phyloP scores from a whole-genome alignment of 1,284 basidiomycete genomes.

The Jaminaea rosea region DNA sequence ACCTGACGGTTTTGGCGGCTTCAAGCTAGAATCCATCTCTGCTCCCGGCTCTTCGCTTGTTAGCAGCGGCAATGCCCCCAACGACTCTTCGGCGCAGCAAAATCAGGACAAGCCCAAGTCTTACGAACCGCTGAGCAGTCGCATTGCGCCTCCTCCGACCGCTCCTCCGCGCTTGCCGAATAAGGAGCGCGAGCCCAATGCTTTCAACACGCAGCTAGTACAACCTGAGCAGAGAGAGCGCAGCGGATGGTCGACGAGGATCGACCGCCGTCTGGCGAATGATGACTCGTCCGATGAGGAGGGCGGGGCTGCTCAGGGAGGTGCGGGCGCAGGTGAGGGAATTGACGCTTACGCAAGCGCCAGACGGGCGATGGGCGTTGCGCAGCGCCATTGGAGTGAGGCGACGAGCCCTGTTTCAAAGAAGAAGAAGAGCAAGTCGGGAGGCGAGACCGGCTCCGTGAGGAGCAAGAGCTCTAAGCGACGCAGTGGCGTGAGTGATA shows the following conservation, averaged over 20 bases:
- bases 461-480: slow-evolving; percentile 6
- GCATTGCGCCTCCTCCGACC: slow-evolving; percentile 24
- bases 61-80: background rate
- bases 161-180: slow-evolving; percentile 17
- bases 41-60: background rate
- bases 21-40: background rate
- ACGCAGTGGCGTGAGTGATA: background rate
- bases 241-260: slow-evolving; percentile 34
- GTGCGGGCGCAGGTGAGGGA: slow-evolving; percentile 6
- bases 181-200: slow-evolving; percentile 16
- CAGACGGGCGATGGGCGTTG: slow-evolving; percentile 30
- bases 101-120: too few relatives aligned
- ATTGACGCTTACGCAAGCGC: slow-evolving; percentile 30
- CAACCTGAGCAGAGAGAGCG: slow-evolving; percentile 16
- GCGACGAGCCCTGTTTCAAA: background rate
- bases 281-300: slow-evolving; percentile 35
- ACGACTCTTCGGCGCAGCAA: background rate
- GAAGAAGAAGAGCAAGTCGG: slow-evolving; percentile 2
- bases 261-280: slow-evolving; percentile 12
- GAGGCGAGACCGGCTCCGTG: background rate
- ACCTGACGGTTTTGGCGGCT: background rate
- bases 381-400: background rate
- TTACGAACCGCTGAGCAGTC: slow-evolving; percentile 13
- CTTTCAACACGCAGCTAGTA: slow-evolving; percentile 16
- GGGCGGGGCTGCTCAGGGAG: background rate